A percentile compares a stretch with the other conserved stretches of the same genome.
These are phyloP conservation scores for Septoria petroselini DNA, from an alignment of 2,329 filamentous ascomycete species.

Conservation along the genomic window DNA sequence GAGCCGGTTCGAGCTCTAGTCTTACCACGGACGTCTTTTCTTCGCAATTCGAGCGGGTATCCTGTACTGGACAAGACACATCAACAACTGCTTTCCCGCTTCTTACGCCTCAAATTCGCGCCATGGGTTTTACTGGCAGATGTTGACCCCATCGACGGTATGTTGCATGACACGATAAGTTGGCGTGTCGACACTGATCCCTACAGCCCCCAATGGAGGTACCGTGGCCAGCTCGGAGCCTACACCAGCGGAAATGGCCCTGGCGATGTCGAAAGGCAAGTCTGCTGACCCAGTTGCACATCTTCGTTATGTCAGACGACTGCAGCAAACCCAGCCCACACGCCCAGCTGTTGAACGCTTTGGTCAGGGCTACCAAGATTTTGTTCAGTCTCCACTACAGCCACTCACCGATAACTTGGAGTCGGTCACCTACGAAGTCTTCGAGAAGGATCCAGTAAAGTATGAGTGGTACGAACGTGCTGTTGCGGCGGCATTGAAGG, in stretches of 20 bases:
- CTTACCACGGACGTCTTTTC: constrained; percentile 53
- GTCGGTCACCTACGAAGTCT: constrained; percentile 96
- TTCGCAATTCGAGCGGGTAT: constrained; percentile 58
- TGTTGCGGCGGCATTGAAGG: constrained; percentile 72
- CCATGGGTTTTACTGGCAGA: constrained; percentile 62
- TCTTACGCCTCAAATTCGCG: constrained; percentile 55
- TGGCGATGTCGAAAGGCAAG: constrained; percentile 41
- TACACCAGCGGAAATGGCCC: constrained; percentile 64
- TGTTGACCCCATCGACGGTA: constrained; percentile 49
- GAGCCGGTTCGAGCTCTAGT: constrained; percentile 59
- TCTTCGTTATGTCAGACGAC: constrained; percentile 75
- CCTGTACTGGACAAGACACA: constrained; percentile 58
- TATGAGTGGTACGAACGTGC: constrained; percentile 93
- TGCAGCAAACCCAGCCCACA: constrained; percentile 77
- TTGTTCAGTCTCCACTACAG: constrained; percentile 90
- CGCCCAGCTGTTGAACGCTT: constrained; percentile 63
- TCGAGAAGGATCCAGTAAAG: constrained; percentile 97
- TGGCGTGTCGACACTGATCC: background rate
- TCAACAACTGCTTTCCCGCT: constrained; percentile 56
- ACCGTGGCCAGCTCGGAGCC: constrained; percentile 46
- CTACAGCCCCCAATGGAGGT: background rate
- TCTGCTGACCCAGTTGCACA: constrained; percentile 57
- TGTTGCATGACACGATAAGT: background rate
- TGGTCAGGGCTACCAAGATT: constrained; percentile 79
- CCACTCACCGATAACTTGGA: constrained; percentile 95